Evolutionary conservation across 1,284 basidiomycete genomes (phyloP).

Genomic region (Amylostereum chailletii): DNA sequence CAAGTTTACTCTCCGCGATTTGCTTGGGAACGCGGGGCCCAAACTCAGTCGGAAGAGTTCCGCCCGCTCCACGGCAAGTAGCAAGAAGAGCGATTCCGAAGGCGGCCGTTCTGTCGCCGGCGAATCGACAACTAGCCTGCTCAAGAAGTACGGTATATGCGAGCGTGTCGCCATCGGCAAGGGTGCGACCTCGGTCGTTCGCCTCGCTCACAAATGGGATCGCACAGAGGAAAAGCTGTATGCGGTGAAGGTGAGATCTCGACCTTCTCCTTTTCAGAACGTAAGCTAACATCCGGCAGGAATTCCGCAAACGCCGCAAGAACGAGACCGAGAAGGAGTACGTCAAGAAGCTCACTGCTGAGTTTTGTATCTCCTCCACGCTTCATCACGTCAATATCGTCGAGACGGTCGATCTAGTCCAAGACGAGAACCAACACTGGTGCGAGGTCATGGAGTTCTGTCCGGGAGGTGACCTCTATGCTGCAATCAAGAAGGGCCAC

Average conservation of each 20-base stretch:
- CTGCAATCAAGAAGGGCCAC: slow-evolving; percentile 94
- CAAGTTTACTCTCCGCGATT: slow-evolving; percentile 80
- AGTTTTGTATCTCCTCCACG: slow-evolving; percentile 98
- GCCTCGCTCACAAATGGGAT: slow-evolving; percentile 98
- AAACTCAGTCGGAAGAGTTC: slow-evolving; percentile 70
- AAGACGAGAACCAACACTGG: slow-evolving; percentile 95
- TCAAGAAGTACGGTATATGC: slow-evolving; percentile 96
- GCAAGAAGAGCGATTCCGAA: slow-evolving; percentile 64
- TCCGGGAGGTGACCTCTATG: slow-evolving; percentile 93
- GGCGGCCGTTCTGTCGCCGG: slow-evolving; percentile 52
- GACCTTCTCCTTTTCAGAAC: not conserved
- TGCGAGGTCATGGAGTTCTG: slow-evolving; percentile 99
- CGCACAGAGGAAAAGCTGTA: slow-evolving; percentile 96
- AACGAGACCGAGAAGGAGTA: slow-evolving; percentile 99
- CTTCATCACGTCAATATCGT: slow-evolving; percentile 95
- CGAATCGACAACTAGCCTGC: slow-evolving; percentile 54
- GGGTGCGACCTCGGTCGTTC: slow-evolving; percentile 94
- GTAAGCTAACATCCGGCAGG: slow-evolving; percentile 34
- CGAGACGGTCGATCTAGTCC: slow-evolving; percentile 97
- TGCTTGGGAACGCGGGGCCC: slow-evolving; percentile 51
- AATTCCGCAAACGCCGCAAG: slow-evolving; percentile 96
- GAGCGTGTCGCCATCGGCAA: slow-evolving; percentile 97
- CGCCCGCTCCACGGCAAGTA: slow-evolving; percentile 55
- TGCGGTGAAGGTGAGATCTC: slow-evolving; percentile 78
- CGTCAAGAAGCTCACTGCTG: slow-evolving; percentile 98